A percentile compares a stretch with the other conserved stretches of the same genome.
phyloP scores from a whole-genome alignment of 257 asterid species.

The Nicotiana undulata region DNA sequence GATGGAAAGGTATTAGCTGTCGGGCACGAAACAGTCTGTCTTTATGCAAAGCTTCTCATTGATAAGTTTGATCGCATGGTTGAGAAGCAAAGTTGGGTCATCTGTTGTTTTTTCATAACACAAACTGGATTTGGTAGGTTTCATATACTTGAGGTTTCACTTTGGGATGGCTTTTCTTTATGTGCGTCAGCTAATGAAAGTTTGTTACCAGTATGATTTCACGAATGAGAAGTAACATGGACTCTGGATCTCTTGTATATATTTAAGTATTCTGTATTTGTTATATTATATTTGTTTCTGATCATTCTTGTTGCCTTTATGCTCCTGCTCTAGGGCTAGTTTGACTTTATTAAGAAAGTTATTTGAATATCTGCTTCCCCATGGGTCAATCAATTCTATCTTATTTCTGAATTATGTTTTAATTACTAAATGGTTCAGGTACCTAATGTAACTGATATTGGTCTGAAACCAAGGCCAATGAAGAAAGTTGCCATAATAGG shows the following conservation, averaged over 20 bases:
- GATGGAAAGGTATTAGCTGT: not conserved
- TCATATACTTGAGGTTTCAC: not conserved
- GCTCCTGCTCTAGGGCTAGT: not conserved
- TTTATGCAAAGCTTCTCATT: not conserved
- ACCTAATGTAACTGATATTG: slow-evolving; percentile 82
- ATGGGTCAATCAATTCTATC: not conserved
- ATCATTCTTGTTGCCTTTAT: not conserved
- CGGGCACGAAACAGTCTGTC: not conserved
- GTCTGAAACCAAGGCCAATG: slow-evolving; percentile 80
- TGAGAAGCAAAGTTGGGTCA: slow-evolving; percentile 1
- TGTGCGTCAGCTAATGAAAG: not conserved
- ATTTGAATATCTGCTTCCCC: not conserved
- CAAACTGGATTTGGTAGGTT: not conserved
- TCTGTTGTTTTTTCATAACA: not conserved
- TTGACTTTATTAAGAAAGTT: slow-evolving; percentile 4
- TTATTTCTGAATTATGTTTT: not conserved
- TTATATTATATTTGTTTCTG: not conserved
- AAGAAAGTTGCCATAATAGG: slow-evolving; percentile 90
- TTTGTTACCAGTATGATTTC: not conserved
- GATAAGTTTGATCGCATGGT: not conserved
- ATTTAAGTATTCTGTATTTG: not conserved
- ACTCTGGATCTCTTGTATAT: not conserved
- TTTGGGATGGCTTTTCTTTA: not conserved
- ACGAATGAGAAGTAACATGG: not conserved
- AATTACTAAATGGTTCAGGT: slow-evolving; percentile 33